Base-by-base conservation (phyloP, 2,329 filamentous ascomycete species). In the Sclerotinia minor region DNA sequence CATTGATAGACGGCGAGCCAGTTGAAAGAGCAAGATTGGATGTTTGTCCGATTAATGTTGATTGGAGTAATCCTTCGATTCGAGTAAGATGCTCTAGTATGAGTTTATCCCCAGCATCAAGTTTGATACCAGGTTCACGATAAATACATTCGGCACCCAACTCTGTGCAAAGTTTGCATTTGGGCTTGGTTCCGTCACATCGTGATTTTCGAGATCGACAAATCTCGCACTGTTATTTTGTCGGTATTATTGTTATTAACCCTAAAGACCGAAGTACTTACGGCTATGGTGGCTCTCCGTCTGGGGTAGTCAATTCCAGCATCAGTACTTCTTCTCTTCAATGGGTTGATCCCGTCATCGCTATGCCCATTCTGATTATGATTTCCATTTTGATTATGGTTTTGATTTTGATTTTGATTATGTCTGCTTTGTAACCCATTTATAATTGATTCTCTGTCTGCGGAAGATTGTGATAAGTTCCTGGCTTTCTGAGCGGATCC, bases 31-130 rank as follows among this genome's bases (percentile, higher is more conserved):
- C 82, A 69, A 88, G 81, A 47, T 82, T 82, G 70, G 82, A 85
- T 57, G 81, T 77, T 53, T 80, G 79, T 54, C 79, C 80, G 26
- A 84, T 81, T 72, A 92, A 80, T 72, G 82, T 90, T 71, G 89
- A 87, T 76, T 94, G 90, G n/a, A 95, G 82, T 55, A 95, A 81
- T 63, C 84, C 89, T 78, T 95, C 92, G 74, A 95, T 94, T 65
- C 90, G 87, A 73, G 85, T 87, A 47, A 95, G 82, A 67, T 90
- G 89, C 76, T 94, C 92, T 49, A 95, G 81, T 70, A 95, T 95
- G 67, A 95, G 82, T 80, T 94, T 94, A 81, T 94, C 92, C 72
- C 92, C 92, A 47, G 91, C 91, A 77, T 95, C 92, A 13, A 95
- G 85, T 79, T 95, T 95, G 81, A 94, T 92, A 3, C 91, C 91